These are phyloP conservation scores for Cynara cardunculus DNA, from an alignment of 129 eudicot species.

Conservation along the genomic window DNA sequence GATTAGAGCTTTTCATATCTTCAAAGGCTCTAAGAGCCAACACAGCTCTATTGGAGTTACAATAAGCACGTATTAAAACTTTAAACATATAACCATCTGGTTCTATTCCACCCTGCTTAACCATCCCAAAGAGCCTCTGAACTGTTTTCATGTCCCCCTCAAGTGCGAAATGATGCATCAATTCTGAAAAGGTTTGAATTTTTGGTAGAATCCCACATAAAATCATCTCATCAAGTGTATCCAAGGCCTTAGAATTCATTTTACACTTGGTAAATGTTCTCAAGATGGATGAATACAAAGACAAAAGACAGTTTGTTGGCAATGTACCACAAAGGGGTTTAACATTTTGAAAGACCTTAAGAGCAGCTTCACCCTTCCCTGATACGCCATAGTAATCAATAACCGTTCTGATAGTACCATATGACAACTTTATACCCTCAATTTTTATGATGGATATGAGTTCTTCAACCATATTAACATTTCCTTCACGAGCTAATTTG, in stretches of 20 bases:
- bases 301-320: conserved; percentile 38
- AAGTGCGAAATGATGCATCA: conserved; percentile 76
- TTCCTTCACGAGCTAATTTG: conserved; percentile 63
- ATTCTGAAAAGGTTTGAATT: conserved; percentile 64
- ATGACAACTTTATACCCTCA: conserved; percentile 52
- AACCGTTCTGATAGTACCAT: conserved; percentile 46
- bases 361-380: conserved; percentile 62
- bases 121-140: conserved; percentile 72
- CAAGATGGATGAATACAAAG: conserved; percentile 67
- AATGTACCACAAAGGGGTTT: conserved; percentile 48
- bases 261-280: conserved; percentile 68
- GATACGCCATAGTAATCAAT: conserved; percentile 73
- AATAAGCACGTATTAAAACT: conserved; percentile 62
- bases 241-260: conserved; percentile 51
- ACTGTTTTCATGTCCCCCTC: conserved; percentile 64
- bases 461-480: conserved; percentile 46
- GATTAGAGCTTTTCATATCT: conserved; percentile 59
- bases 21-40: conserved; percentile 71
- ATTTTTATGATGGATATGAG: conserved; percentile 44
- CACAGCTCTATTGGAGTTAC: conserved; percentile 63
- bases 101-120: conserved; percentile 62
- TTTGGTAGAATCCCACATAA: conserved; percentile 58
- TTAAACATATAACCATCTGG: conserved; percentile 68
- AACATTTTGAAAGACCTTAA: conserved; percentile 46
- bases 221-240: conserved; percentile 72